Evolutionary conservation across 257 asterid genomes (phyloP).

Genomic region (Solanum etuberosum): DNA sequence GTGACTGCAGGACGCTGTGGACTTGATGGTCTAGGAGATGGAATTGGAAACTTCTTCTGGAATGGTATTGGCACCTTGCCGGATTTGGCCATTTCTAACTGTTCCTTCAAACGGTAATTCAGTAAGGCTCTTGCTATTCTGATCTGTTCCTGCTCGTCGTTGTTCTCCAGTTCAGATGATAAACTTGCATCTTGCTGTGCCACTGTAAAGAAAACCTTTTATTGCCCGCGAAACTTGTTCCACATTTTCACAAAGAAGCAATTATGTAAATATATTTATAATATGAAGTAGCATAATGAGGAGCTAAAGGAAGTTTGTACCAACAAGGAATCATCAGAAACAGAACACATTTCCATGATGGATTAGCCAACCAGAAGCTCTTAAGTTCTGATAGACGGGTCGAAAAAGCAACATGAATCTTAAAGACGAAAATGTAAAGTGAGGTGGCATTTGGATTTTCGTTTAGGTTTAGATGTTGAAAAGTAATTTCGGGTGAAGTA

Average conservation of each 20-base stretch:
- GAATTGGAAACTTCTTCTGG: constrained; percentile 22
- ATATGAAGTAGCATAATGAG: not conserved
- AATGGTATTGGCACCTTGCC: constrained; percentile 23
- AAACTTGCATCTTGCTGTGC: constrained; percentile 50
- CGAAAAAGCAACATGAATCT: not conserved
- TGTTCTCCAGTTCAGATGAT: constrained; percentile 41
- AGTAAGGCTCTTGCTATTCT: constrained; percentile 61
- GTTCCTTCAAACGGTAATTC: constrained; percentile 40
- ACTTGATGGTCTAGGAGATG: constrained; percentile 50
- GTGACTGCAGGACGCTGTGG: constrained; percentile 40
- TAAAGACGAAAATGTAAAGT: not conserved
- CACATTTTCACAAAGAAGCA: not conserved
- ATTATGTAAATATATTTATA: not conserved
- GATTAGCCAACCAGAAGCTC: not conserved
- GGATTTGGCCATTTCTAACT: constrained; percentile 10
- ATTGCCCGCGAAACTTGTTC: not conserved
- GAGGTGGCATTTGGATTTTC: not conserved
- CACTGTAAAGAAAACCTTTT: constrained; percentile 25
- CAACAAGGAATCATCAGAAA: not conserved
- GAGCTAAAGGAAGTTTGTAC: not conserved
- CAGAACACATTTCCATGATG: not conserved
- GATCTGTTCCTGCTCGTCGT: constrained; percentile 70
- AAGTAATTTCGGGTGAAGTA: not conserved
- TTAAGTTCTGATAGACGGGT: not conserved
- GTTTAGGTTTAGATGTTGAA: not conserved